These are phyloP conservation scores for Sporothrix variecibatus DNA, from an alignment of 2,329 filamentous ascomycete genomes.

Conservation along the genomic window DNA sequence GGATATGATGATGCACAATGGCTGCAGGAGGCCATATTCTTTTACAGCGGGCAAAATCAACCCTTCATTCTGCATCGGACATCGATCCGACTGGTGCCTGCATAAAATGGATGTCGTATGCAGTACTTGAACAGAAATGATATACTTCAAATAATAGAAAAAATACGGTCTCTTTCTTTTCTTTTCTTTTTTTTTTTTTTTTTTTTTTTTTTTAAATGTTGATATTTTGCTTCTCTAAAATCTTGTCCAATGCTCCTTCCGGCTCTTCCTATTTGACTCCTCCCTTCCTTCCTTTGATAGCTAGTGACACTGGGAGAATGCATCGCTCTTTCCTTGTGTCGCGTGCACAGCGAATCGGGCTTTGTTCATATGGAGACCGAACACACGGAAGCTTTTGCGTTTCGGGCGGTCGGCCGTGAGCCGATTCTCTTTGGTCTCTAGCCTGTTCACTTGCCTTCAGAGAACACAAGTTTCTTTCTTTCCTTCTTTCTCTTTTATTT, in stretches of 20 bases:
- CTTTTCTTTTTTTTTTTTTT: no score
- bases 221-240: not conserved
- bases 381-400: not conserved
- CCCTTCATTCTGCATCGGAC: not conserved
- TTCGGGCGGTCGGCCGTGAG: not conserved
- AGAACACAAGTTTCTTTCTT: not conserved
- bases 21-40: constrained; percentile 9
- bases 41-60: not conserved
- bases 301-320: not conserved
- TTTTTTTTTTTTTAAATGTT: no score
- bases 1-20: constrained; percentile 8
- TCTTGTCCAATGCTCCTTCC: not conserved
- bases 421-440: not conserved
- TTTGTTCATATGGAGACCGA: not conserved
- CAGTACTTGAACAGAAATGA: not conserved
- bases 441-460: not conserved
- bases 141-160: not conserved
- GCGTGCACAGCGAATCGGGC: not conserved
- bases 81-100: constrained; percentile 3
- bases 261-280: not conserved
- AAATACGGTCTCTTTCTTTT: not conserved
- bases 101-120: not conserved
- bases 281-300: not conserved
- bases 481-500: not conserved
- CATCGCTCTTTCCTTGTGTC: not conserved